Evolutionary conservation across 2,329 filamentous ascomycete genomes (phyloP), one percentile per base, ranked within the genome.

Genomic region (Cytospora mali): DNA sequence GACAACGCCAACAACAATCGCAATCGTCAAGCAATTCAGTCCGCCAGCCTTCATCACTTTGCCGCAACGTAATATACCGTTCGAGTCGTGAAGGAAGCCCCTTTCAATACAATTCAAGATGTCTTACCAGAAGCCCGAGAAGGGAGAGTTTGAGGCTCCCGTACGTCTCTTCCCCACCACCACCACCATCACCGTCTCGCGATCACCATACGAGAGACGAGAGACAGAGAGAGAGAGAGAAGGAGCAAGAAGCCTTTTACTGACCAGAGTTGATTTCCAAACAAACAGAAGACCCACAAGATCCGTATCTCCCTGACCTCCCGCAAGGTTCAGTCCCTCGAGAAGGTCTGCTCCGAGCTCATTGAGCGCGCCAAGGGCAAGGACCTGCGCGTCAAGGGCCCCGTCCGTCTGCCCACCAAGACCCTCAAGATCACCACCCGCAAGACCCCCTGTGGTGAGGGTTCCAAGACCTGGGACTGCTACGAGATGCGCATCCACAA

Each of bases 401-500:
- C 94, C 78, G 94, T 98, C 81, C 93, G 94, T 77, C 90, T 97
- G 75, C 93, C 95, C 75, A 97, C 93, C 85, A 97, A 97, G 90
- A 92, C 88, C 79, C 88, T 98, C 76, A 92, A 95, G 87, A 88
- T 97, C 86, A 92, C 91, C 79, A 97, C 95, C 86, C 91, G 95
- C 77, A 99, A 99, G 91, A 98, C 95, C 70, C 95, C 95, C 80
- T 95, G 91, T 84, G 95, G 95, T 91, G 95, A 99, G 88, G 95
- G 95, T 84, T 96, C 91, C 82, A 99, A 99, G 92, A 99, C 95
- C 77, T 99, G 95, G 95, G 95, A 98, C 80, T 89, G 86, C 81
- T 99, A 86, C 82, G 94, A 99, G 90, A 96, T 99, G 93, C 90
- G 94, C 84, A 96, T 97, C 80, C 93, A 97, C 88, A 97, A 97